Percentiles rank a stretch among this genome's conserved stretches.
Conservation (phyloP, 305 asterid species). For the Solanum aculeatissimum region DNA sequence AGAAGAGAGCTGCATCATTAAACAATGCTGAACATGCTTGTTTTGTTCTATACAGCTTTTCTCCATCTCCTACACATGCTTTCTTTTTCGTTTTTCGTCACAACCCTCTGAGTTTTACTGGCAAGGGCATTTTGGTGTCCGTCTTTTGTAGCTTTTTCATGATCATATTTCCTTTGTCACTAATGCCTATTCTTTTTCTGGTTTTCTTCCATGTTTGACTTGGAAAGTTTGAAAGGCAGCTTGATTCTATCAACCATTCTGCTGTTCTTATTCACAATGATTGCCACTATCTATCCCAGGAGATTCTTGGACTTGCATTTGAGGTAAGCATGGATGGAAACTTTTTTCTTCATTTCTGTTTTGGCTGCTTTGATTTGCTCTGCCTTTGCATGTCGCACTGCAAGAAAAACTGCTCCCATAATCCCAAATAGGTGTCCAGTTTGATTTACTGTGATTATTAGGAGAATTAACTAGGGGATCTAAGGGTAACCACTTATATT, state of each 20-base stretch:
- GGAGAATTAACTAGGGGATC: background rate
- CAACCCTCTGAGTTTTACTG: background rate
- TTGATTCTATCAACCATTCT: constrained; percentile 82
- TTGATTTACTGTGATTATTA: background rate
- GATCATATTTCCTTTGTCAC: background rate
- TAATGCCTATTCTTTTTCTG: background rate
- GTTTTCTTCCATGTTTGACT: constrained; percentile 9
- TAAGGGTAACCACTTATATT: background rate
- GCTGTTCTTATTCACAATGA: constrained; percentile 90
- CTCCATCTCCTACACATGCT: background rate
- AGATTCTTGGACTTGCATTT: constrained; percentile 91
- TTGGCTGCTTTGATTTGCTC: background rate
- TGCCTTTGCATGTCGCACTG: background rate
- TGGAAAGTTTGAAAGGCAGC: constrained; percentile 79
- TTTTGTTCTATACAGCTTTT: background rate
- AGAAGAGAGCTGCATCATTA: background rate
- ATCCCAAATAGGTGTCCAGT: background rate
- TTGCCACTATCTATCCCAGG: constrained; percentile 82
- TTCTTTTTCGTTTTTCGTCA: background rate
- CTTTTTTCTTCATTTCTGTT: background rate
- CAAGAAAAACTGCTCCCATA: background rate
- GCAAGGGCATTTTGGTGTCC: background rate
- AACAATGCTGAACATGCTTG: background rate
- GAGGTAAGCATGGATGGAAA: constrained; percentile 40
- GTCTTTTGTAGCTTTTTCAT: background rate